phyloP scores from a whole-genome alignment of 2,329 filamentous ascomycete genomes.

The Pestalotiopsis sp. region DNA sequence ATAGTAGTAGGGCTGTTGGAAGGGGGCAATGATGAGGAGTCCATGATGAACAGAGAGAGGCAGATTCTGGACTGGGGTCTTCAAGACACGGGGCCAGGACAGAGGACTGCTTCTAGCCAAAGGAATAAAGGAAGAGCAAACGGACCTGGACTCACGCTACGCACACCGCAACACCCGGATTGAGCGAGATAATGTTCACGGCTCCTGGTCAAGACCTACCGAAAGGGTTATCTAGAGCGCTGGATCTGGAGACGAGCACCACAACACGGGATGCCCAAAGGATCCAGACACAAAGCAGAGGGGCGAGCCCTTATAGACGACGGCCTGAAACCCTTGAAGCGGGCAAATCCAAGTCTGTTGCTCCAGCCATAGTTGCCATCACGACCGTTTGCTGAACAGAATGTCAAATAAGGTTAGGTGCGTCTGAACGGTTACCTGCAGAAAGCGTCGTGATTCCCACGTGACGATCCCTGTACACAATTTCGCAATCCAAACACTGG shows the following conservation, averaged over 20 bases:
- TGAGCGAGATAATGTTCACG: neutral
- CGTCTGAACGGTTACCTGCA: constrained; percentile 40
- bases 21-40: constrained; percentile 21
- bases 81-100: constrained; percentile 6
- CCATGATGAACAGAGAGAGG: constrained; percentile 27
- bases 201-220: neutral
- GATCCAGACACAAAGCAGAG: neutral
- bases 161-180: constrained; percentile 24
- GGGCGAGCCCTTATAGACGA: constrained; percentile 2
- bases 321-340: constrained; percentile 1
- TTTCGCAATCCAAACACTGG: constrained; percentile 21
- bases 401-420: constrained; percentile 40
- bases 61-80: constrained; percentile 12
- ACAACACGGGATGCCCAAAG: neutral
- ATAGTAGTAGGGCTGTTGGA: constrained; percentile 22
- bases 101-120: constrained; percentile 20
- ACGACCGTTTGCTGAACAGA: constrained; percentile 33
- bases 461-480: constrained; percentile 36
- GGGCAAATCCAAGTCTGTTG: neutral
- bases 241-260: neutral
- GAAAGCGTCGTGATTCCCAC: constrained; percentile 39
- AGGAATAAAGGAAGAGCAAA: constrained; percentile 35
- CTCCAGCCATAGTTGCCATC: constrained; percentile 23
- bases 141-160: constrained; percentile 29
- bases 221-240: neutral